Base-by-base conservation (phyloP, 768 basidiomycete species). In the Trametopsis cervina region DNA sequence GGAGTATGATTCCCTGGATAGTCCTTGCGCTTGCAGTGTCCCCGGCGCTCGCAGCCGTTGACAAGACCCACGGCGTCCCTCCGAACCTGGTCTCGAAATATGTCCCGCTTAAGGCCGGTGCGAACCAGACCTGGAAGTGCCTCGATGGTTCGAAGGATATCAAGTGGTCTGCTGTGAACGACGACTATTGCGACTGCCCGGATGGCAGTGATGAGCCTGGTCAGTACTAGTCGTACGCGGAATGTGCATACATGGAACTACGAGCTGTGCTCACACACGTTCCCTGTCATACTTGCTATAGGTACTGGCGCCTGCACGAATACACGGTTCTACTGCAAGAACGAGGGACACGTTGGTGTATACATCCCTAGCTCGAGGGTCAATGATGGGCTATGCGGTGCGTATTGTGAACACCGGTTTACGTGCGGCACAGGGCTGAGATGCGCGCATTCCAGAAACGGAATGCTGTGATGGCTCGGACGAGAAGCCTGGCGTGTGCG, bases 161-260 rank as follows among this genome's bases (percentile, higher is more conserved):
- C 54, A 68, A 83, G 2, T 91, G 83, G 82, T 66, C 69, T 26
- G 81, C 86, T 17, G 82, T 96, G 21, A 96, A 97, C 63, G 90
- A 97, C 60, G 92, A 97, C 65, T 91, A 83, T 58, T 97, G 93
- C 60, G 93, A 97, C 68, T 97, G 93, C 61, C 72, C 74, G 24
- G 93, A 96, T 60, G 92, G 92, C n/a, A 92, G 87, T 54, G 93
- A 97, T 55, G 93, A 97, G 63, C 93, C 93, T 63, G 93, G 93
- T 84, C 46, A 36, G 58, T 58, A 33, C 29, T 7, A 33, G 22
- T 41, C 15, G 22, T 13, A 15, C 17, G 18, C 42, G n/a, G 38
- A 27, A 20, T 20, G 33, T 26, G 25, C 17, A n/a, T n/a, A 17
- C 29, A 7, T 33, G 15, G 29, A 33, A 33, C 9, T 21, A 18